Conservation (phyloP, 306 rosid species). For the Trifolium subterraneum region DNA sequence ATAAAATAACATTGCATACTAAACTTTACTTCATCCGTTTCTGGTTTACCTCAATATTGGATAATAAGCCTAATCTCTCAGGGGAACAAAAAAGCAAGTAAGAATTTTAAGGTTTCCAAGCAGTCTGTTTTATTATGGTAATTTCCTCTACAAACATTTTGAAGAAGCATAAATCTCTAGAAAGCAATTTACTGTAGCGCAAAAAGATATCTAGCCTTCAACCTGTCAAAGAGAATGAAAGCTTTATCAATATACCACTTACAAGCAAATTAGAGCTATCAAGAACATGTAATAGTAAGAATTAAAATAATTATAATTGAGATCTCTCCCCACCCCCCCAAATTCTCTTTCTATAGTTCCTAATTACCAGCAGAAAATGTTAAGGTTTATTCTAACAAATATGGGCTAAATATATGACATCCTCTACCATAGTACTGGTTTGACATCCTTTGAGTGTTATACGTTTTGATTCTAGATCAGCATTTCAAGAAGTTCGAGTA, state of each 20-base stretch:
- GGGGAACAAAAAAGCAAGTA: conserved; percentile 5
- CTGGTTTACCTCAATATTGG: background rate
- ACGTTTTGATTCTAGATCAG: conserved; percentile 1
- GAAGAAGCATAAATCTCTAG: conserved; percentile 21
- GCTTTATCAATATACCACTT: conserved; percentile 22
- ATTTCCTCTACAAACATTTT: conserved; percentile 28
- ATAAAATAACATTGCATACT: background rate
- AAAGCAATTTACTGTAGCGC: conserved; percentile 20
- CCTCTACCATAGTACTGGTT: background rate
- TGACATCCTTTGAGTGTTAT: conserved; percentile 2
- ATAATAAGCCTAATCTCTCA: background rate
- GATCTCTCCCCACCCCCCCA: background rate
- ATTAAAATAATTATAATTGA: conserved; percentile 10
- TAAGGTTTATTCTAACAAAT: background rate
- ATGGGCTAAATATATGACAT: background rate
- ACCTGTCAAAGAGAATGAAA: conserved; percentile 39
- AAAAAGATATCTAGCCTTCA: conserved; percentile 42
- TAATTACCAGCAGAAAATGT: conserved; percentile 20
- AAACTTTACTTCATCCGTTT: background rate
- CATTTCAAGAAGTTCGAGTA: conserved; percentile 5
- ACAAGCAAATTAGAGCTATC: conserved; percentile 19
- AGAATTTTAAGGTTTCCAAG: conserved; percentile 26
- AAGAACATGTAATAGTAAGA: background rate
- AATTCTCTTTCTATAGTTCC: background rate
- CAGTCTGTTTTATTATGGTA: conserved; percentile 39